These are phyloP conservation scores for Ocimum tenuiflorum DNA, from an alignment of 257 asterid species.

Conservation along the genomic window DNA sequence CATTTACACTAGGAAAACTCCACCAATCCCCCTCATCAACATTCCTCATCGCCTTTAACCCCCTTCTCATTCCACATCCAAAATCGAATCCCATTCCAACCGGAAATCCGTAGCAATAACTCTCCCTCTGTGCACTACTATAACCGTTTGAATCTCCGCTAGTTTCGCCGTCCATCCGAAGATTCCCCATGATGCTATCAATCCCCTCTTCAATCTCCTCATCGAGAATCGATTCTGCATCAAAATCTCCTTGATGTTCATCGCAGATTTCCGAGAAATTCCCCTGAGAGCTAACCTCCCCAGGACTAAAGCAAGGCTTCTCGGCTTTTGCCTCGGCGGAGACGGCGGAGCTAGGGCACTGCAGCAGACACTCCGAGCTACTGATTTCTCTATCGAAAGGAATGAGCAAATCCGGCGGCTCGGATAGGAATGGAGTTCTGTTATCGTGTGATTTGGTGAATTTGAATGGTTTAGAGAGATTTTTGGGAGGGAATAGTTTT, in stretches of 20 bases:
- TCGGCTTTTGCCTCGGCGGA: slow-evolving; percentile 25
- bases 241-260: slow-evolving; percentile 41
- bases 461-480: slow-evolving; percentile 42
- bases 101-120: slow-evolving; percentile 52
- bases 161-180: slow-evolving; percentile 14
- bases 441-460: slow-evolving; percentile 30
- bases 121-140: not conserved
- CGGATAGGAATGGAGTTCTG: slow-evolving; percentile 29
- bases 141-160: not conserved
- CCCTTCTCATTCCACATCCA: slow-evolving; percentile 45
- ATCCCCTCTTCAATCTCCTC: slow-evolving; percentile 71
- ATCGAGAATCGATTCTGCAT: slow-evolving; percentile 61
- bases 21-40: slow-evolving; percentile 59
- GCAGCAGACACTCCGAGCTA: slow-evolving; percentile 19
- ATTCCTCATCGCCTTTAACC: slow-evolving; percentile 44
- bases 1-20: slow-evolving; percentile 51
- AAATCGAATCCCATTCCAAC: slow-evolving; percentile 49
- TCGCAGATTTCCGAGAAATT: slow-evolving; percentile 22
- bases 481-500: slow-evolving; percentile 53
- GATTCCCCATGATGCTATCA: slow-evolving; percentile 74
- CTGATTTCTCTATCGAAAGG: slow-evolving; percentile 22
- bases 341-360: slow-evolving; percentile 8
- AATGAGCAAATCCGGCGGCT: slow-evolving; percentile 52
- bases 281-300: slow-evolving; percentile 35
- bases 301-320: slow-evolving; percentile 44